These are phyloP conservation scores for Cutaneotrichosporon mucoides DNA, from an alignment of 1,284 basidiomycete species.

Conservation along the genomic window DNA sequence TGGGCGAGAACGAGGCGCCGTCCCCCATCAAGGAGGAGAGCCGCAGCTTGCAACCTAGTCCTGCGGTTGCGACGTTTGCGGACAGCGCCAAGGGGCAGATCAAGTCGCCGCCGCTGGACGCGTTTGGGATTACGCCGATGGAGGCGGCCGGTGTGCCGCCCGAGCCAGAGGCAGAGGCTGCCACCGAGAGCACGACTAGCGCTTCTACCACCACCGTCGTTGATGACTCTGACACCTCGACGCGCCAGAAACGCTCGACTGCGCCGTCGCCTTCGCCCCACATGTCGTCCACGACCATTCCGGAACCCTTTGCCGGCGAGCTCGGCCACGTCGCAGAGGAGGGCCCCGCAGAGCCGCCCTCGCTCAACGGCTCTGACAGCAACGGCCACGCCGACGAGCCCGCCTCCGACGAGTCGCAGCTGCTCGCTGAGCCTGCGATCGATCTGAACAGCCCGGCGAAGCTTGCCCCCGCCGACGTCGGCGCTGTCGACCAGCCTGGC, in stretches of 20 bases:
- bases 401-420: no score
- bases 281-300: neutral
- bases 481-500: no score
- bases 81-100: neutral
- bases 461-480: no score
- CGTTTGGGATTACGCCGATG: no score
- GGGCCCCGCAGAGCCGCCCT: no score
- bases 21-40: constrained; percentile 1
- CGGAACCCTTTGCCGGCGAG: constrained; percentile 1
- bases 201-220: neutral
- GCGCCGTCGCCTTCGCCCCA: constrained; percentile 8
- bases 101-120: neutral
- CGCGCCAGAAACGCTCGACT: constrained; percentile 4
- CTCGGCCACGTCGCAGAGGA: neutral
- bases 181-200: no score
- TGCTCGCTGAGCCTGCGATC: no score
- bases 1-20: neutral
- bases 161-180: no score
- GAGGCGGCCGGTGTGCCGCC: no score
- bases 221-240: neutral
- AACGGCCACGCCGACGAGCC: no score
- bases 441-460: no score
- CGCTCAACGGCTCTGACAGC: no score
- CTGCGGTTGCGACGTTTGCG: neutral
- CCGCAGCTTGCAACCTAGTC: constrained; percentile 1